Conservation (phyloP, 2,329 filamentous ascomycete species). For the Pyrenochaeta sp. region DNA sequence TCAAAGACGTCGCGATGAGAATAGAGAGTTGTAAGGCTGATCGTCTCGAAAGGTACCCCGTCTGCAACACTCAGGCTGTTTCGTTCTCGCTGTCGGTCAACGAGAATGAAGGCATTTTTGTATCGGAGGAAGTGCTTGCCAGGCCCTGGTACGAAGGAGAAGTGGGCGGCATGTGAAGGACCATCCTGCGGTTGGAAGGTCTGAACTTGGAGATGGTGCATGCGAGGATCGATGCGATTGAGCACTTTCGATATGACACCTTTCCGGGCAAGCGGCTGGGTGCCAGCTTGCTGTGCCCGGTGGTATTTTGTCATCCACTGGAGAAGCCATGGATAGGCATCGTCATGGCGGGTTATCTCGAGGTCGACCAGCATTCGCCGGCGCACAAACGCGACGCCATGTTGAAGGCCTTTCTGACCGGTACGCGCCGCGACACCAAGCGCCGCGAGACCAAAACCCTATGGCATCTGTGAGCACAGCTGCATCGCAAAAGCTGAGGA, state of each 20-base stretch:
- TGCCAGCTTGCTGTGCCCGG: conserved; percentile 62
- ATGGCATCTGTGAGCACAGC: conserved; percentile 40
- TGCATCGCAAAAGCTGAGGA: conserved; percentile 36
- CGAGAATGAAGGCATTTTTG: conserved; percentile 83
- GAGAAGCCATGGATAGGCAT: conserved; percentile 92
- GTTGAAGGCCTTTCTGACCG: conserved; percentile 77
- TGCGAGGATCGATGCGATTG: conserved; percentile 64
- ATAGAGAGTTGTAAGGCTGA: conserved; percentile 91
- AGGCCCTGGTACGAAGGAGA: conserved; percentile 89
- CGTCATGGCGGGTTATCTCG: conserved; percentile 93
- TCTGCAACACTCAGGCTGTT: conserved; percentile 75
- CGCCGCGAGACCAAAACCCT: conserved; percentile 88
- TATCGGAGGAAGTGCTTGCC: conserved; percentile 89
- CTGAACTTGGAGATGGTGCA: conserved; percentile 70
- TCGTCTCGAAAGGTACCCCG: conserved; percentile 91
- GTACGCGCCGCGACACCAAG: conserved; percentile 83
- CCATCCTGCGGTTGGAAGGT: conserved; percentile 70
- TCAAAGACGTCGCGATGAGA: conserved; percentile 88
- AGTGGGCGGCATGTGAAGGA: conserved; percentile 77
- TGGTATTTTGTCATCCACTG: conserved; percentile 92
- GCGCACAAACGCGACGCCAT: conserved; percentile 76
- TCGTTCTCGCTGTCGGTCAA: conserved; percentile 87
- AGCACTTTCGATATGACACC: conserved; percentile 62
- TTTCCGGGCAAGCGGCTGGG: conserved; percentile 33
- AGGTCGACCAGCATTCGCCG: conserved; percentile 91